phyloP scores from a whole-genome alignment of 331 rosid species.

The Malus hybrid region DNA sequence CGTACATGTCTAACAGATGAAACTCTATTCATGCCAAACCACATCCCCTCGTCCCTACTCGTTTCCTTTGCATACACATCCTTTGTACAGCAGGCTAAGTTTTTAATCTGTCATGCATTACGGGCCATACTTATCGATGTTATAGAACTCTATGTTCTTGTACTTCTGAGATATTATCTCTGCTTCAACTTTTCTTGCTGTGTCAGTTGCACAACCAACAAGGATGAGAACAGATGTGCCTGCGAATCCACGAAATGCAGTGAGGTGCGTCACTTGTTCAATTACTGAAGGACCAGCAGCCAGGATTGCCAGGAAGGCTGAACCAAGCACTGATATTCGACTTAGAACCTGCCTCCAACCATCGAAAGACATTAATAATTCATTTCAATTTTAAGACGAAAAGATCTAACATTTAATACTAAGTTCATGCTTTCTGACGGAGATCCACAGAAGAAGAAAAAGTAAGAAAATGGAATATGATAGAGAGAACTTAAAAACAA shows the following conservation, averaged over 20 bases:
- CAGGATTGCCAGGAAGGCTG: slow-evolving; percentile 83
- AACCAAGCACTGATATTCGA: slow-evolving; percentile 93
- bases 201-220: slow-evolving; percentile 93
- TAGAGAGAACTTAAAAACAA: neutral
- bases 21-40: neutral
- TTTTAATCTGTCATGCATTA: slow-evolving; percentile 9
- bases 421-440: neutral
- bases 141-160: slow-evolving; percentile 91
- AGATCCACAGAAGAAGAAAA: neutral
- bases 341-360: slow-evolving; percentile 58
- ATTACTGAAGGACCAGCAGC: slow-evolving; percentile 90
- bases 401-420: neutral
- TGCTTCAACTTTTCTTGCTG: slow-evolving; percentile 90
- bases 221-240: slow-evolving; percentile 98
- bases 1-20: neutral
- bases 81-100: neutral
- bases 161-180: slow-evolving; percentile 93
- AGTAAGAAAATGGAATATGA: neutral
- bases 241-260: slow-evolving; percentile 91
- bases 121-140: slow-evolving; percentile 54
- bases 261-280: slow-evolving; percentile 82
- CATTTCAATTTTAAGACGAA: neutral
- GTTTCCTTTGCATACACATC: neutral
- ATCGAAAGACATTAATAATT: slow-evolving; percentile 4
- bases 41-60: neutral